Conservation (phyloP, 345 rosid species). For the Aquilaria malaccensis region DNA sequence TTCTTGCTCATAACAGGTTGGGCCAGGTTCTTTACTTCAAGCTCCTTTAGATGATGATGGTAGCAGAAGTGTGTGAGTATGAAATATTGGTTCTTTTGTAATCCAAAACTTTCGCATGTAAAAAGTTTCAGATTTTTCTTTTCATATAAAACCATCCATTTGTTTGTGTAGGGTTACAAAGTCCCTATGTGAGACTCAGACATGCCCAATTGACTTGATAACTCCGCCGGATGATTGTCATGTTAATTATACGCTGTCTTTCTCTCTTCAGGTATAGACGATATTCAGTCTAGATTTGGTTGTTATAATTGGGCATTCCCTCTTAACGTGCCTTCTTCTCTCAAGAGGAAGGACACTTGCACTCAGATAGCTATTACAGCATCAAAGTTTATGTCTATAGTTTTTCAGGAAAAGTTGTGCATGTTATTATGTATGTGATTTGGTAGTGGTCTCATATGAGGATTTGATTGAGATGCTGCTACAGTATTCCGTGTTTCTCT, state of each 20-base stretch:
- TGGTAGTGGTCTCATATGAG: too few relatives aligned
- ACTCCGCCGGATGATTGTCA: constrained; percentile 99
- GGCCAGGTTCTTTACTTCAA: constrained; percentile 81
- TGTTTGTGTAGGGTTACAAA: constrained; percentile 56
- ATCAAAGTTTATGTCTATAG: too few relatives aligned
- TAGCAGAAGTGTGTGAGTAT: constrained; percentile 81
- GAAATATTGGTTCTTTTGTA: constrained; percentile 21
- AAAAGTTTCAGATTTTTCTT: constrained; percentile 8
- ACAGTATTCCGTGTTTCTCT: too few relatives aligned
- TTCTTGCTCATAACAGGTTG: constrained; percentile 50
- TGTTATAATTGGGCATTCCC: too few relatives aligned
- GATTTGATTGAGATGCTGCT: too few relatives aligned
- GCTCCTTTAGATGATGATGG: constrained; percentile 74
- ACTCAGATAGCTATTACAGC: too few relatives aligned
- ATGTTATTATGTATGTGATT: too few relatives aligned
- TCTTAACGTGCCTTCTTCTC: too few relatives aligned
- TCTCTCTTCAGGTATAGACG: constrained; percentile 76
- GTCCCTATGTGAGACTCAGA: constrained; percentile 63
- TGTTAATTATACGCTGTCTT: constrained; percentile 85
- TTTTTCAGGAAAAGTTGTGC: too few relatives aligned
- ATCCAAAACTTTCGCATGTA: constrained; percentile 4
- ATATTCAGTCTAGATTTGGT: constrained; percentile 13
- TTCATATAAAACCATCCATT: constrained; percentile 4
- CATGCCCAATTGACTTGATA: constrained; percentile 86
- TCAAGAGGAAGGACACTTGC: too few relatives aligned